Evolutionary conservation across 495 filamentous ascomycete species (phyloP).

Genomic region (Chaetomium cochliodes): DNA sequence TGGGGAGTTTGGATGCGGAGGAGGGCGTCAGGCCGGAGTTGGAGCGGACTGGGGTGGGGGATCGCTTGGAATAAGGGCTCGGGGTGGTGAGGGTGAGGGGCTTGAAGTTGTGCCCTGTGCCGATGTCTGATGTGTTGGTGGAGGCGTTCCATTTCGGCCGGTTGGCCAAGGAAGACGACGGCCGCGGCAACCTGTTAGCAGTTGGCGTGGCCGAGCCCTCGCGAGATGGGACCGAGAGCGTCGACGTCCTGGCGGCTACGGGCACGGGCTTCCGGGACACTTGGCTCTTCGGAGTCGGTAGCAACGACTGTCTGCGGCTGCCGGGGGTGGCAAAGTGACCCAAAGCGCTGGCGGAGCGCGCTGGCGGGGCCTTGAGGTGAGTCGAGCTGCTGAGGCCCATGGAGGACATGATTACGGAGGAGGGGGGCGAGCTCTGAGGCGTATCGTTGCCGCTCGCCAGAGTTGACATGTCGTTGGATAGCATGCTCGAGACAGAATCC

Average conservation of each 20-base stretch:
- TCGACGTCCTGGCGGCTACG: conserved; percentile 40
- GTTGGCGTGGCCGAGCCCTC: conserved; percentile 58
- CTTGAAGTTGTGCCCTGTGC: conserved; percentile 69
- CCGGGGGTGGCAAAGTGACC: conserved; percentile 46
- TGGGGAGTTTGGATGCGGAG: conserved; percentile 47
- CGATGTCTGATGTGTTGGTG: conserved; percentile 65
- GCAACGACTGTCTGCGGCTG: conserved; percentile 36
- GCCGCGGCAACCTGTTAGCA: conserved; percentile 48
- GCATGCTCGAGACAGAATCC: conserved; percentile 89
- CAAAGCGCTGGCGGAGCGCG: conserved; percentile 40
- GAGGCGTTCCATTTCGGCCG: conserved; percentile 80
- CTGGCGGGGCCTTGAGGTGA: conserved; percentile 41
- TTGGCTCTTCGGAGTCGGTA: conserved; percentile 31
- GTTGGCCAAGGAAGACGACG: conserved; percentile 49
- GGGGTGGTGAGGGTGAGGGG: conserved; percentile 62
- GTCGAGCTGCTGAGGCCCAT: conserved; percentile 50
- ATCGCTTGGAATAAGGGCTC: conserved; percentile 57
- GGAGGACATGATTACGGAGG: conserved; percentile 72
- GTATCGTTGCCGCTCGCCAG: conserved; percentile 71
- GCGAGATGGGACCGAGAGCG: conserved; percentile 45
- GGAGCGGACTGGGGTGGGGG: conserved; percentile 37
- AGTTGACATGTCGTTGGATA: conserved; percentile 81
- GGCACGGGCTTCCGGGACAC: conserved; percentile 31
- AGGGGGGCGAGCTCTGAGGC: conserved; percentile 85
- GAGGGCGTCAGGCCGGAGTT: conserved; percentile 40